phyloP scores from a whole-genome alignment of 2,329 filamentous ascomycete genomes.

The Xylariomycetidae sp. region DNA sequence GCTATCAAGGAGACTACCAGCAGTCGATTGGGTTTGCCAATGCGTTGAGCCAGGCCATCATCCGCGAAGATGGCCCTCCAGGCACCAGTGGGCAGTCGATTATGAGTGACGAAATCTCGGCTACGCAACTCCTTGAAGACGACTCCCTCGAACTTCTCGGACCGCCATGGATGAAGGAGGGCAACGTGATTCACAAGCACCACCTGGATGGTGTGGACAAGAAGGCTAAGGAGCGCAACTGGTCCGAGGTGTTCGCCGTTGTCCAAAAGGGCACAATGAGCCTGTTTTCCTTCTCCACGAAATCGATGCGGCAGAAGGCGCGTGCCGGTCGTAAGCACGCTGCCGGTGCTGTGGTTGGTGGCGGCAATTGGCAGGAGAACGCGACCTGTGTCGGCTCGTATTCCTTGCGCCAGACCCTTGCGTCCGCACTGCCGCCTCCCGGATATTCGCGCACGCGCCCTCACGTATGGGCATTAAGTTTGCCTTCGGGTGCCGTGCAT shows the following conservation, averaged over 20 bases:
- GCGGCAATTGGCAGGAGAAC: constrained; percentile 97
- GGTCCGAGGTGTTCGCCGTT: constrained; percentile 93
- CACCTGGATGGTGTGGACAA: constrained; percentile 88
- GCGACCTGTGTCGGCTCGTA: constrained; percentile 86
- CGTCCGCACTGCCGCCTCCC: constrained; percentile 80
- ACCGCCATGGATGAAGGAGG: constrained; percentile 98
- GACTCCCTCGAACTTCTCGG: constrained; percentile 87
- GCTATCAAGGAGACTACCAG: constrained; percentile 77
- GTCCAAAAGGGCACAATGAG: constrained; percentile 92
- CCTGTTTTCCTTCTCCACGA: constrained; percentile 88
- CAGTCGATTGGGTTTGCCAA: constrained; percentile 97
- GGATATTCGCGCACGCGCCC: constrained; percentile 88
- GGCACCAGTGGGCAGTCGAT: constrained; percentile 42
- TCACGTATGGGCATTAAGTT: constrained; percentile 87
- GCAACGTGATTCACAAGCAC: constrained; percentile 92
- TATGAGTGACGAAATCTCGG: constrained; percentile 54
- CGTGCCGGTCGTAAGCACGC: constrained; percentile 42
- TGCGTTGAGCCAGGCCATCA: constrained; percentile 92
- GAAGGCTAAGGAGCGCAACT: constrained; percentile 88
- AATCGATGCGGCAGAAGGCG: constrained; percentile 64
- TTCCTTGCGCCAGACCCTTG: constrained; percentile 83
- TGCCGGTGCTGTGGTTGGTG: constrained; percentile 68
- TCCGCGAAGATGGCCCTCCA: constrained; percentile 71
- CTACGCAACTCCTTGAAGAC: constrained; percentile 73
- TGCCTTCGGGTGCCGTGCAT: constrained; percentile 90